Evolutionary conservation across 169 alveolate genomes (phyloP).

Genomic region (Plasmodium gonderi): DNA sequence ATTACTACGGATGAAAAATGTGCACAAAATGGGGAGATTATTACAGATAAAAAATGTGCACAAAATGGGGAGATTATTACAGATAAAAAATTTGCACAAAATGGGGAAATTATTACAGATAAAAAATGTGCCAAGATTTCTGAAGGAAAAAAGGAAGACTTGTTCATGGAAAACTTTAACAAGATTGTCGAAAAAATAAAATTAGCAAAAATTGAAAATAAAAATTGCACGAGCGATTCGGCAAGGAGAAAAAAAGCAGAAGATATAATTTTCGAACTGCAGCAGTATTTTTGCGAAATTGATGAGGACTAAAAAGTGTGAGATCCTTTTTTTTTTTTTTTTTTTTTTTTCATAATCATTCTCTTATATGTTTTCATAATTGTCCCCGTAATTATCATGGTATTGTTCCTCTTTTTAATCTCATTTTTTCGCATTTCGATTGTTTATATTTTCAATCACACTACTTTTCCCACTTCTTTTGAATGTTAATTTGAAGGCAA

Average conservation of each 20-base stretch:
- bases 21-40: neutral
- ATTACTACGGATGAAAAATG: neutral
- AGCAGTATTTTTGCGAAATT: slow-evolving; percentile 54
- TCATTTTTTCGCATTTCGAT: neutral
- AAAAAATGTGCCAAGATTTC: neutral
- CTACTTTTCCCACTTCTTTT: neutral
- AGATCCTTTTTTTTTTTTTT: neutral
- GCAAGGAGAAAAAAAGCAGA: slow-evolving; percentile 66
- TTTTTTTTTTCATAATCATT: neutral
- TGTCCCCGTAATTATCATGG: too few relatives aligned
- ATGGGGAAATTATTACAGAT: neutral
- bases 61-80: neutral
- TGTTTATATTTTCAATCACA: neutral
- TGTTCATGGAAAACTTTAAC: slow-evolving; percentile 64
- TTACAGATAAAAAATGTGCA: neutral
- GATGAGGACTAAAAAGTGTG: slow-evolving; percentile 27
- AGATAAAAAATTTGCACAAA: neutral
- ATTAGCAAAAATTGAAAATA: slow-evolving; percentile 50
- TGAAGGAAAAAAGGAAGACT: slow-evolving; percentile 2
- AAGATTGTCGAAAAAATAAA: slow-evolving; percentile 57
- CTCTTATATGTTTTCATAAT: too few relatives aligned
- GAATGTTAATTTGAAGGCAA: neutral
- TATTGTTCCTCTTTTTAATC: neutral
- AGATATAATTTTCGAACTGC: slow-evolving; percentile 33
- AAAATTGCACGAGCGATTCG: slow-evolving; percentile 28